Conservation (phyloP, 495 filamentous ascomycete genomes). For the Tuber magnatum region DNA sequence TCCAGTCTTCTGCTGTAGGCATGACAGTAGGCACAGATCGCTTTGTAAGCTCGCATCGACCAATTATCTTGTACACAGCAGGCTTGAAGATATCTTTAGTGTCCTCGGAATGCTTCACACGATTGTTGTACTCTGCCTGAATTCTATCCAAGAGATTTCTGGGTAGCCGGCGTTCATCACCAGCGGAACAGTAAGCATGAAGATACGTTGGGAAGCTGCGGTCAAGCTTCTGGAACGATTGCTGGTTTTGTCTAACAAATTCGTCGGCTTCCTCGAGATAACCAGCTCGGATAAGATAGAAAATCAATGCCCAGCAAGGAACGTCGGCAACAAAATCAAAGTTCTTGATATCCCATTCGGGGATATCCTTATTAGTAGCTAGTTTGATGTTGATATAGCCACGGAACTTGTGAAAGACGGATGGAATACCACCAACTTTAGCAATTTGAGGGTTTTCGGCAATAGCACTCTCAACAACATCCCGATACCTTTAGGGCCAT, state of each 20-base stretch:
- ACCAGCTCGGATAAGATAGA: slow-evolving; percentile 82
- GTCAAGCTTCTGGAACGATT: slow-evolving; percentile 79
- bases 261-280: slow-evolving; percentile 74
- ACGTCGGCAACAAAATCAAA: slow-evolving; percentile 39
- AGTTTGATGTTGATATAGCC: slow-evolving; percentile 61
- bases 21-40: slow-evolving; percentile 73
- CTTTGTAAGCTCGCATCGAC: slow-evolving; percentile 78
- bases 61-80: slow-evolving; percentile 96
- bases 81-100: slow-evolving; percentile 91
- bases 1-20: slow-evolving; percentile 84
- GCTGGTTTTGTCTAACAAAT: slow-evolving; percentile 70
- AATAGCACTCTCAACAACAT: slow-evolving; percentile 65
- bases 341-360: slow-evolving; percentile 38
- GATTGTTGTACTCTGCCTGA: slow-evolving; percentile 79
- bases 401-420: slow-evolving; percentile 78
- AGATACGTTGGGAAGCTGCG: slow-evolving; percentile 86
- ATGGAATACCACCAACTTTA: slow-evolving; percentile 79
- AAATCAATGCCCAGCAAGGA: slow-evolving; percentile 80
- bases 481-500: slow-evolving; percentile 51
- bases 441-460: slow-evolving; percentile 79
- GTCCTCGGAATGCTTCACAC: slow-evolving; percentile 72
- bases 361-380: slow-evolving; percentile 29
- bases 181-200: slow-evolving; percentile 62
- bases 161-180: slow-evolving; percentile 62
- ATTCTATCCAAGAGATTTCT: slow-evolving; percentile 75